A percentile compares a stretch with the other conserved stretches of the same genome.
These are phyloP conservation scores for Hypoxylon sp. DNA, from an alignment of 2,329 filamentous ascomycete species.

Conservation along the genomic window DNA sequence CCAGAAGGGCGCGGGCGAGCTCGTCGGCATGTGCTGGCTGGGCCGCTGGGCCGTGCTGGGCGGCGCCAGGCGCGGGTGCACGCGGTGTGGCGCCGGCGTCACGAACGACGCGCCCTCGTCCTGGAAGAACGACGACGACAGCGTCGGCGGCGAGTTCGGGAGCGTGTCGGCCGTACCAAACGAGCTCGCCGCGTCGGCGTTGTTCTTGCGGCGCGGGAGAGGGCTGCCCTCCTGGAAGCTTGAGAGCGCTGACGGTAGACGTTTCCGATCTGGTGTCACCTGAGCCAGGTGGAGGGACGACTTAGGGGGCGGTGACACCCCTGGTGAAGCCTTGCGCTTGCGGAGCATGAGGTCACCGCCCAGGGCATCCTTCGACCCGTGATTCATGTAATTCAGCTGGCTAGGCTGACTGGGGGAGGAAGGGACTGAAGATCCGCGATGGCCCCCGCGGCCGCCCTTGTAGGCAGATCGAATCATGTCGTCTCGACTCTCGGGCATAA, in stretches of 20 bases:
- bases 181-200: conserved; percentile 52
- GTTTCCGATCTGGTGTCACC: conserved; percentile 66
- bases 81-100: conserved; percentile 75
- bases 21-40: conserved; percentile 86
- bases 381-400: conserved; percentile 67
- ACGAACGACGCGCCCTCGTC: conserved; percentile 69
- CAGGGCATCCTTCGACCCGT: conserved; percentile 64
- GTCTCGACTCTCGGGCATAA: conserved; percentile 81
- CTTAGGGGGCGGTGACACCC: conserved; percentile 63
- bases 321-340: conserved; percentile 63
- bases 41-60: conserved; percentile 83
- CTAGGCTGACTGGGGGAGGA: conserved; percentile 67
- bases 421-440: conserved; percentile 73
- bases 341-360: conserved; percentile 59
- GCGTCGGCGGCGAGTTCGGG: conserved; percentile 63
- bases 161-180: conserved; percentile 58
- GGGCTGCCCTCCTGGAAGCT: conserved; percentile 67
- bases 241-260: conserved; percentile 48
- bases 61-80: conserved; percentile 77
- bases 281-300: conserved; percentile 60
- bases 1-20: conserved; percentile 87
- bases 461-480: conserved; percentile 83
- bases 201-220: conserved; percentile 64
- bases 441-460: conserved; percentile 67
- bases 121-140: conserved; percentile 68